Evolutionary conservation across 208 protist species (phyloP), one percentile per base, ranked within the genome.

Genomic region (Endotrypanum monterogeii): DNA sequence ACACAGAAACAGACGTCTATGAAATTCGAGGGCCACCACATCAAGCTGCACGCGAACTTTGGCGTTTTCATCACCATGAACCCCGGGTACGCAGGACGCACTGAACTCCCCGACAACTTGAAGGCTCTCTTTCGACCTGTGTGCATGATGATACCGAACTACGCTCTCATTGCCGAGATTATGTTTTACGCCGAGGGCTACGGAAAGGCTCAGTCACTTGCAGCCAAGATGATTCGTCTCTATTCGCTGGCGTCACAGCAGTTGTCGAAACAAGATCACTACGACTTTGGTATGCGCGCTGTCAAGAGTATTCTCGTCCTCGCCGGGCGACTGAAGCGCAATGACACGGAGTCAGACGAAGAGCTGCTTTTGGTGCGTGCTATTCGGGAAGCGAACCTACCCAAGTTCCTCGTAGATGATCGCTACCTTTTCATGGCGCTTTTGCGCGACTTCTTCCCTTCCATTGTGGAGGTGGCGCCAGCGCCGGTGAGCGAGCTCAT

Each of bases 1-100:
- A 80, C 88, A 14, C 84, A 89, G 67, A 83, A 87, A 58, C 81
- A 92, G 70, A 74, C 80, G 8, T 83, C 74, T 14, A 98, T 98
- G 83, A 56, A 83, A 32, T 98, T 99, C 68, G 93, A 98, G 79
- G 98, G 97, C 23, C 89, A 96, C 73, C 82, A 80, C 39, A 98
- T 98, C 76, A 92, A 91, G 72, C 83, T 98, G 61, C 91, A 96
- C 82, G 83, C 76, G 41, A 96, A 98, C 78, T 98, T 98, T 79
- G 95, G 96, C 76, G 95, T 99, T 25, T 99, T 98, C 84, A 98
- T 99, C 82, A 99, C 98, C 44, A 99, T 99, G 98, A 99, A 99
- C 78, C 98, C 98, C 32, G 98, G 98, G 60, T 99, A 99, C 85
- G 96, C 98, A 54, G 98, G 98, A 1, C 91, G 98, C 70, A 98